A percentile compares a stretch with the other conserved stretches of the same genome.
Conservation (phyloP, 768 basidiomycete genomes). For the Pseudohyphozyma bogoriensis region DNA sequence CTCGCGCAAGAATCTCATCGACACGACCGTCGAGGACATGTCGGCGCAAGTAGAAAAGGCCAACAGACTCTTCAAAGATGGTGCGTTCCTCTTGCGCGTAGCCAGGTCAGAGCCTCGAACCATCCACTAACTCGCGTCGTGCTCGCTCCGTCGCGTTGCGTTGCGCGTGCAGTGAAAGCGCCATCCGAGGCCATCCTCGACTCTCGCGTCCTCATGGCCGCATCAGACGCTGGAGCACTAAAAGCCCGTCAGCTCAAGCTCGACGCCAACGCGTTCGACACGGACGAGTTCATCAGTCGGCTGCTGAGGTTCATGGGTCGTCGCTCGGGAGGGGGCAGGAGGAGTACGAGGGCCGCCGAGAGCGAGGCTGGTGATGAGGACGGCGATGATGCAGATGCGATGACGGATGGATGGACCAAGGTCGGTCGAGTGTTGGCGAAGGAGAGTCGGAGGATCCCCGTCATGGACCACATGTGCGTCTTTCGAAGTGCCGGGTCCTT, state of each 20-base stretch:
- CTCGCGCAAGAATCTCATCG: constrained; percentile 17
- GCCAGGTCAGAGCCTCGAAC: no score
- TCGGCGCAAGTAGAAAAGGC: constrained; percentile 13
- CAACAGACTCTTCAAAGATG: constrained; percentile 30
- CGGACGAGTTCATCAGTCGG: constrained; percentile 77
- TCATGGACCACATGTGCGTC: constrained; percentile 76
- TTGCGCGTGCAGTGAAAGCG: constrained; percentile 53
- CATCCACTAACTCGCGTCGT: neutral
- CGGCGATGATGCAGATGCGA: constrained; percentile 36
- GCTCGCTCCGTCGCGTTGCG: neutral
- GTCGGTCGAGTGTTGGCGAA: constrained; percentile 75
- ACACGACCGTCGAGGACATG: constrained; percentile 26
- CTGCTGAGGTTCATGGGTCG: constrained; percentile 69
- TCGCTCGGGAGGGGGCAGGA: constrained; percentile 34
- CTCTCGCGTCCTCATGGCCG: constrained; percentile 64
- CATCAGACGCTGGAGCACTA: constrained; percentile 66
- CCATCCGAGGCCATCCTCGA: constrained; percentile 86
- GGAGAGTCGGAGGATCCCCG: constrained; percentile 66
- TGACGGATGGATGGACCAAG: constrained; percentile 55
- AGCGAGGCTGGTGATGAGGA: constrained; percentile 39
- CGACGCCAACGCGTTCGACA: constrained; percentile 76
- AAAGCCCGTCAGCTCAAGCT: constrained; percentile 88
- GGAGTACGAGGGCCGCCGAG: constrained; percentile 42
- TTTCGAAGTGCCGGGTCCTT: neutral
- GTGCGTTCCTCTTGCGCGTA: constrained; percentile 7